phyloP scores from a whole-genome alignment of 2,329 filamentous ascomycete genomes.

The Cyphellophora attinorum region DNA sequence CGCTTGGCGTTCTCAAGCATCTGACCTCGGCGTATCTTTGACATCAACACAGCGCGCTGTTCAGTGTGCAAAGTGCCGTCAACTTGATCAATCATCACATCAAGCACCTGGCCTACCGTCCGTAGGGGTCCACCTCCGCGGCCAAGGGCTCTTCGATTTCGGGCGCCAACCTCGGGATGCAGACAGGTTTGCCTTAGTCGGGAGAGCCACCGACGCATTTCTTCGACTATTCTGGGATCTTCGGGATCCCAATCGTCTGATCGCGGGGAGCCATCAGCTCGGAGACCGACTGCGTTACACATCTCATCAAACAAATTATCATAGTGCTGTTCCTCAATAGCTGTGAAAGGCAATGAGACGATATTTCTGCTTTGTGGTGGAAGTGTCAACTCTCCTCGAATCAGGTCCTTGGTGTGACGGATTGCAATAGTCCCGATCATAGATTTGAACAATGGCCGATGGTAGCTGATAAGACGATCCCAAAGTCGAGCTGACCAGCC shows the following conservation, averaged over 20 bases:
- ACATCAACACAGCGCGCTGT: conserved; percentile 56
- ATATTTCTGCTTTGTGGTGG: conserved; percentile 78
- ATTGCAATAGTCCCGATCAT: conserved; percentile 67
- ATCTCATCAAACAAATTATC: conserved; percentile 65
- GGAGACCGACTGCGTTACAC: conserved; percentile 59
- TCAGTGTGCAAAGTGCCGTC: conserved; percentile 57
- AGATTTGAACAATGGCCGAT: conserved; percentile 55
- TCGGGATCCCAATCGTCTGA: conserved; percentile 56
- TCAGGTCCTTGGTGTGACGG: conserved; percentile 73
- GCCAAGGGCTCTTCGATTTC: conserved; percentile 55
- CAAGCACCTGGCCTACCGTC: conserved; percentile 77
- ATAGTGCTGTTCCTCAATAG: conserved; percentile 87
- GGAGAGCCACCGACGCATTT: conserved; percentile 71
- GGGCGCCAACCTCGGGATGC: conserved; percentile 70
- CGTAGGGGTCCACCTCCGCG: conserved; percentile 60
- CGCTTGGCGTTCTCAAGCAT: conserved; percentile 65
- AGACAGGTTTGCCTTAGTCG: conserved; percentile 73
- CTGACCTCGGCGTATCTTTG: conserved; percentile 62
- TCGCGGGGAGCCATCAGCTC: conserved; percentile 53
- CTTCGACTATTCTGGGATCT: conserved; percentile 47
- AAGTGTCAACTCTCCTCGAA: conserved; percentile 68
- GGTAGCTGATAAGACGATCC: conserved; percentile 52
- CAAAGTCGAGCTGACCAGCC: conserved; percentile 56
- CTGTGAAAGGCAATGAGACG: conserved; percentile 81
- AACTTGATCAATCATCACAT: conserved; percentile 84